These are phyloP conservation scores for Macrocystidia cucumis DNA, from an alignment of 1,284 basidiomycete genomes.

Conservation along the genomic window DNA sequence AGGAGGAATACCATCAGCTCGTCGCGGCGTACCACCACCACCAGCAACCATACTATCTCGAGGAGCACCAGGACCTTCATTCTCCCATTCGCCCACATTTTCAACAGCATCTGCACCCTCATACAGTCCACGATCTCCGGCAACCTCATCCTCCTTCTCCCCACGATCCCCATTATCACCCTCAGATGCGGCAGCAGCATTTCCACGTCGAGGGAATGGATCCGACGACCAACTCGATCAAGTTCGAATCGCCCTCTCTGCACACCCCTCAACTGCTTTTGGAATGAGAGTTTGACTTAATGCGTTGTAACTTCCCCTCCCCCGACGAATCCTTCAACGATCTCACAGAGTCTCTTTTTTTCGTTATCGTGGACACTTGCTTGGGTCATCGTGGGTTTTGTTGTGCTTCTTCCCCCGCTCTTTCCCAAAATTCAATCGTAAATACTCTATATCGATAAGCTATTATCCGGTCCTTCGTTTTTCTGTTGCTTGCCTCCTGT, in stretches of 20 bases:
- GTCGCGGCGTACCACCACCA: constrained; percentile 7
- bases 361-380: too few species aligned
- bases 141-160: constrained; percentile 11
- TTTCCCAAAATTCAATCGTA: too few species aligned
- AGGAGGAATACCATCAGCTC: constrained; percentile 10
- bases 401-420: not conserved
- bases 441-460: too few species aligned
- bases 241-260: constrained; percentile 20
- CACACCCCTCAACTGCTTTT: constrained; percentile 21
- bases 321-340: too few species aligned
- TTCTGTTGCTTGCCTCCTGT: too few species aligned
- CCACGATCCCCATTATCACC: constrained; percentile 15
- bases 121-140: constrained; percentile 11
- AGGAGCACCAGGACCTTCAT: constrained; percentile 6
- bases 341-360: too few species aligned
- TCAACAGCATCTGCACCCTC: constrained; percentile 14
- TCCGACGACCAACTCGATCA: constrained; percentile 12
- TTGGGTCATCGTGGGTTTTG: not conserved
- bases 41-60: constrained; percentile 1
- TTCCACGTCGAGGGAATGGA: constrained; percentile 10
- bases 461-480: too few species aligned
- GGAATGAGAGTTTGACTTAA: constrained; percentile 21
- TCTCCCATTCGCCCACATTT: constrained; percentile 20
- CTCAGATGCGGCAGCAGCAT: constrained; percentile 9
- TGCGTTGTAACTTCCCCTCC: too few species aligned